Evolutionary conservation across 1,284 basidiomycete species (phyloP), one percentile per base, ranked within the genome.

Genomic region (Apiotrichum brassicae): DNA sequence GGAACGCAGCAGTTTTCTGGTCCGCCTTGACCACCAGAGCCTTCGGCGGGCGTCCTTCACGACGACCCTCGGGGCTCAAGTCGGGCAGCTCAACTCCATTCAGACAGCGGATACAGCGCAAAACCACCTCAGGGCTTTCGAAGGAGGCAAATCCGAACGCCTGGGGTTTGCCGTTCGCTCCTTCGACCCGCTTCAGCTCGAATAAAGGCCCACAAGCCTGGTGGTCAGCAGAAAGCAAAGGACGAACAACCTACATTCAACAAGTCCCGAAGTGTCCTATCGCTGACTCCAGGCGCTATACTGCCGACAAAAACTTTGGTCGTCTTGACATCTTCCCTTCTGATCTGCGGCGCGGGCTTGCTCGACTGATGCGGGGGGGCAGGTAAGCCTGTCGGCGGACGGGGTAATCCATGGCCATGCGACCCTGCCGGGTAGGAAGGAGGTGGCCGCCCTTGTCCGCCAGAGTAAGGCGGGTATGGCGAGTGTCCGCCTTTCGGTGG

Each of bases 121-220:
- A 72, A 5, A 92, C 90, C 55, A 85, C 82, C 65, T 92, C 87
- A 18, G 91, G 87, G 51, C 89, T 87, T 65, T 91, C 86, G 64
- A 82, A 95, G 65, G 90, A 86, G 33, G 90, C 91, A 69, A 97
- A 97, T 3, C 90, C 93, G 64, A 97, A 97, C 3, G 89, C 89
- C 74, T 93, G 90, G 4, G 89, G 89, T 70, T 92, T 91, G 57
- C 89, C 89, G 12, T 84, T 84, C 7, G 88, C 86, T 0, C 87
- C 90, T 38, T 87, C 86, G 13, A 93, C 82, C 9, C 91, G 83
- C 63, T 94, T 97, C 73, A 95, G 86, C 4, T 86, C 87, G 52
- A 83, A 82, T 46, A 95, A 76, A 3, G 83, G 80, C 20, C 93
- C 93, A 67, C 92, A 97, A 22, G 91, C 83, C 88, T 91, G n/a